Percentiles rank a stretch among this genome's conserved stretches.
Conservation (phyloP, 805 yeast genomes). For the Babjeviella inositovora region DNA sequence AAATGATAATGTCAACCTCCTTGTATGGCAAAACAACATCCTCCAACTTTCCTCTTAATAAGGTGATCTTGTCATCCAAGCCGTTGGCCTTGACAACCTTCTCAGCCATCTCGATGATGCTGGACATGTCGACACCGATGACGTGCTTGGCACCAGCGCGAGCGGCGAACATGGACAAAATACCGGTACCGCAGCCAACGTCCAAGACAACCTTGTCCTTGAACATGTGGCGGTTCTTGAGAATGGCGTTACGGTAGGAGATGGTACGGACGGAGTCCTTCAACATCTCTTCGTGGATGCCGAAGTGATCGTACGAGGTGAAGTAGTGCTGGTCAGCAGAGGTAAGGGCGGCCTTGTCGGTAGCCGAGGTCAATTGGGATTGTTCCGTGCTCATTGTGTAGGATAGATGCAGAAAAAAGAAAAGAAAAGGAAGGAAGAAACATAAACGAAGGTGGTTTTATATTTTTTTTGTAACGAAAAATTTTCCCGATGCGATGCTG, state of each 20-base stretch:
- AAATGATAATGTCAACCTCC: conserved; percentile 84
- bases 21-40: conserved; percentile 77
- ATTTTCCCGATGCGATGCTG: too few relatives aligned
- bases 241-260: conserved; percentile 83
- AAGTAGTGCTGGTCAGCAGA: conserved; percentile 86
- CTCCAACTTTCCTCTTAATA: conserved; percentile 86
- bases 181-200: conserved; percentile 99
- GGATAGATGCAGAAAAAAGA: too few relatives aligned
- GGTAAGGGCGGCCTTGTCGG: conserved; percentile 47
- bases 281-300: conserved; percentile 97
- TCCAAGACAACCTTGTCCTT: conserved; percentile 90
- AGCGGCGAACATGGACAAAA: conserved; percentile 94
- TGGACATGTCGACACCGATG: conserved; percentile 93
- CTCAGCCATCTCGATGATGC: conserved; percentile 92
- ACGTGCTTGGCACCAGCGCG: conserved; percentile 98
- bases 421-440: too few relatives aligned
- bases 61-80: conserved; percentile 68
- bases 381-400: too few relatives aligned
- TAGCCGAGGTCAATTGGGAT: conserved; percentile 30
- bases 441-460: too few relatives aligned
- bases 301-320: conserved; percentile 89
- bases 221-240: conserved; percentile 76
- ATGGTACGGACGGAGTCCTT: conserved; percentile 89
- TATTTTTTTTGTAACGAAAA: too few relatives aligned
- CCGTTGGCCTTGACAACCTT: conserved; percentile 79